Percentiles rank a stretch among this genome's conserved stretches.
Conservation (phyloP, 495 filamentous ascomycete genomes). For the Penicillium samsonianum region DNA sequence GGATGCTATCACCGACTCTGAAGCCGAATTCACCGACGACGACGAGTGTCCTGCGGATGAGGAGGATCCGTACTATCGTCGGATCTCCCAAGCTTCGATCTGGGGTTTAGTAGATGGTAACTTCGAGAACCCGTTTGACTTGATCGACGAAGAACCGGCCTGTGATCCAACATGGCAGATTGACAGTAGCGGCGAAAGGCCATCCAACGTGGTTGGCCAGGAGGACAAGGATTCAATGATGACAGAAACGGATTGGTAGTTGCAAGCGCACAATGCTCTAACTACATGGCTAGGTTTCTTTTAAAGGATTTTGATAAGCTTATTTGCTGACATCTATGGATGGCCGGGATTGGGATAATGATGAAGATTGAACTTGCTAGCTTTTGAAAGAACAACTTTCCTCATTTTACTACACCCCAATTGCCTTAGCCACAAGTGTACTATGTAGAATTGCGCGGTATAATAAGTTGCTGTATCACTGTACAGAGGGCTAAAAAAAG, state of each 20-base stretch:
- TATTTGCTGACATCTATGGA: not conserved
- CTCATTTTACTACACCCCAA: not conserved
- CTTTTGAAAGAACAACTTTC: not conserved
- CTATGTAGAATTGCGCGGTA: not conserved
- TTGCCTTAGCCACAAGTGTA: not conserved
- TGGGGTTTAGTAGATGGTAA: not conserved
- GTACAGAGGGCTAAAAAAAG: too few species aligned
- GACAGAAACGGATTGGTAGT: not conserved
- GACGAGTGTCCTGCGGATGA: not conserved
- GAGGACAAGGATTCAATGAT: not conserved
- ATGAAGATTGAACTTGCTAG: not conserved
- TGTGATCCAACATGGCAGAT: not conserved
- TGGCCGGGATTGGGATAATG: not conserved
- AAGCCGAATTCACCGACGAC: not conserved
- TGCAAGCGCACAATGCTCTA: not conserved
- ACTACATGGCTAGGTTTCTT: not conserved
- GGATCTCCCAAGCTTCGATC: not conserved
- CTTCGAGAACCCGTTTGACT: not conserved
- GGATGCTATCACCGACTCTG: not conserved
- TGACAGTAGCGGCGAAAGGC: not conserved
- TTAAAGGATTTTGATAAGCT: not conserved
- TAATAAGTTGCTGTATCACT: not conserved
- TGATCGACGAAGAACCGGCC: not conserved
- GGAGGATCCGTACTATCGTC: not conserved
- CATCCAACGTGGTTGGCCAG: not conserved